A percentile compares a stretch with the other conserved stretches of the same genome.
These are phyloP conservation scores for Tolypocladium tropicale DNA, from an alignment of 2,329 filamentous ascomycete genomes.

Conservation along the genomic window DNA sequence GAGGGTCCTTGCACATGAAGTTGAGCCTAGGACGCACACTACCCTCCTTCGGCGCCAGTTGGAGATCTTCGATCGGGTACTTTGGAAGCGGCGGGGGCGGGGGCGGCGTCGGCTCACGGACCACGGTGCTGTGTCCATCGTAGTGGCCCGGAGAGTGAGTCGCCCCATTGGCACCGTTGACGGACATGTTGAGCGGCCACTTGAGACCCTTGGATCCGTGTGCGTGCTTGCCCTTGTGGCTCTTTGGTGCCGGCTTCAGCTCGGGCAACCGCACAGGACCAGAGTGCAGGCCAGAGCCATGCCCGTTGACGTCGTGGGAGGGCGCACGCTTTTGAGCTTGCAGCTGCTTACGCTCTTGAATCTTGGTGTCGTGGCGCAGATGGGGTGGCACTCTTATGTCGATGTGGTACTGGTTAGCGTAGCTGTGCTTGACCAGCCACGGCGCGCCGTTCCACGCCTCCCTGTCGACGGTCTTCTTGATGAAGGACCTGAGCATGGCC, in stretches of 20 bases:
- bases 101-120: conserved; percentile 28
- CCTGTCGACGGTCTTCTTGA: conserved; percentile 86
- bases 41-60: conserved; percentile 60
- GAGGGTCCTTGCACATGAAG: conserved; percentile 61
- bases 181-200: conserved; percentile 19
- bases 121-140: conserved; percentile 20
- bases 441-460: conserved; percentile 95
- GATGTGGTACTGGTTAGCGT: conserved; percentile 77
- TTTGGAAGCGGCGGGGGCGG: conserved; percentile 70
- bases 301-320: conserved; percentile 32
- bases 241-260: conserved; percentile 63
- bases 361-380: conserved; percentile 69
- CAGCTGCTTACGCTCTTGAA: conserved; percentile 64
- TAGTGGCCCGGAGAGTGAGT: conserved; percentile 32
- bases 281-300: conserved; percentile 21
- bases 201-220: conserved; percentile 33
- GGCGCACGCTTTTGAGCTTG: conserved; percentile 55
- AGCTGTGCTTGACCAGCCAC: conserved; percentile 83
- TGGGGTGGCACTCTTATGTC: conserved; percentile 78
- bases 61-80: conserved; percentile 91
- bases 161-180: conserved; percentile 33
- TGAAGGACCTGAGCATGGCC: conserved; percentile 82
- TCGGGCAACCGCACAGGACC: conserved; percentile 55
- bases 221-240: conserved; percentile 48
- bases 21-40: conserved; percentile 63